Conservation (phyloP, 202 grass and related monocot genomes). For the Zoysia matrella region DNA sequence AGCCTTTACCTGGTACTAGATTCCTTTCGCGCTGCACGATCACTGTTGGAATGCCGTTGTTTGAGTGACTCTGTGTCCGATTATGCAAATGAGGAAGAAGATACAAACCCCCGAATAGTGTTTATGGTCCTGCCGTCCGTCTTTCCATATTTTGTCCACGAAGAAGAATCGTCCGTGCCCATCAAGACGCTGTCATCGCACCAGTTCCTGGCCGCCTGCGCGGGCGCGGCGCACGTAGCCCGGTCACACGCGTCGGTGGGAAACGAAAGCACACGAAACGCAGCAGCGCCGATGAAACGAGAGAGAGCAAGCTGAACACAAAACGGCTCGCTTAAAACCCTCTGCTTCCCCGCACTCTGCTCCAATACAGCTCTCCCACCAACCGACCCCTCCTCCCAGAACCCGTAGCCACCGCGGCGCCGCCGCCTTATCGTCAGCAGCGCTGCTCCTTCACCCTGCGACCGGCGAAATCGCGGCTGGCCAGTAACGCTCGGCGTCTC, state of each 20-base stretch:
- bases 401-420: constrained; percentile 10
- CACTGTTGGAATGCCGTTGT: not conserved
- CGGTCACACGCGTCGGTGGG: constrained; percentile 9
- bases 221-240: constrained; percentile 20
- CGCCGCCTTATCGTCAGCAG: not conserved
- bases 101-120: not conserved
- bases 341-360: constrained; percentile 3
- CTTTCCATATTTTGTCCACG: not conserved
- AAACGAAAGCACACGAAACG: not conserved
- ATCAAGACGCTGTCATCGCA: not conserved
- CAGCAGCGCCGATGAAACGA: constrained; percentile 3
- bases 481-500: not conserved
- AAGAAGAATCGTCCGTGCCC: not conserved
- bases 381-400: not conserved
- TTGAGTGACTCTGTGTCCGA: not conserved
- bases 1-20: too few species aligned
- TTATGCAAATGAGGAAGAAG: not conserved
- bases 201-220: not conserved
- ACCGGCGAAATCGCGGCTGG: not conserved
- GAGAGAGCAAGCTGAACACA: not conserved
- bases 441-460: not conserved
- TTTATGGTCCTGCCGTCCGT: not conserved
- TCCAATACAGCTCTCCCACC: not conserved
- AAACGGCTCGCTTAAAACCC: constrained; percentile 12
- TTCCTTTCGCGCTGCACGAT: too few species aligned